A percentile compares a stretch with the other conserved stretches of the same genome.
Conservation (phyloP, 2,329 filamentous ascomycete species). For the Aspergillus sp. region DNA sequence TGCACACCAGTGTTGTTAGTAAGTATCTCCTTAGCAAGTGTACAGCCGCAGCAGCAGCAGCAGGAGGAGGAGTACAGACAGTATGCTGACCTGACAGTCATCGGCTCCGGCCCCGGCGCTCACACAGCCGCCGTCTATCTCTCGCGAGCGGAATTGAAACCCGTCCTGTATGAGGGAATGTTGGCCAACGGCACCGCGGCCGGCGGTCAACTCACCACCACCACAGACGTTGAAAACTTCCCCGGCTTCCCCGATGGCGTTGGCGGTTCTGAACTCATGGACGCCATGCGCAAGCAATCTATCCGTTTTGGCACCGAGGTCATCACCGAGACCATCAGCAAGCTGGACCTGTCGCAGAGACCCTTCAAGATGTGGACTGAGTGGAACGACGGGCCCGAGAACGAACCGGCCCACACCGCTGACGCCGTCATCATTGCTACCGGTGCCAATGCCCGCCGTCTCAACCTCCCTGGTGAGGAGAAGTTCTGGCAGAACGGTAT, state of each 20-base stretch:
- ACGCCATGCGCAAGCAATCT: slow-evolving; percentile 87
- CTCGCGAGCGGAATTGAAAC: slow-evolving; percentile 85
- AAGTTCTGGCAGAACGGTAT: slow-evolving; percentile 97
- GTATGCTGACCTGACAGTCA: slow-evolving; percentile 44
- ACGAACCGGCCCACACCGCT: slow-evolving; percentile 68
- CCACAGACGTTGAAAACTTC: slow-evolving; percentile 97
- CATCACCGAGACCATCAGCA: slow-evolving; percentile 83
- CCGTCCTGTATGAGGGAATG: slow-evolving; percentile 95
- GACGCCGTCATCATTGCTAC: slow-evolving; percentile 92
- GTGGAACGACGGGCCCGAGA: slow-evolving; percentile 63
- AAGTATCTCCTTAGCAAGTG: slow-evolving; percentile 36
- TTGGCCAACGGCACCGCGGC: slow-evolving; percentile 94
- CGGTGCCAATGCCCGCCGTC: slow-evolving; percentile 78
- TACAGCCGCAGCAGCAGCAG: too few species aligned
- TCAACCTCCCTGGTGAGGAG: slow-evolving; percentile 79
- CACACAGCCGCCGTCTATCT: slow-evolving; percentile 97
- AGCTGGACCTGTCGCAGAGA: slow-evolving; percentile 70
- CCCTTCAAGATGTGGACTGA: slow-evolving; percentile 95
- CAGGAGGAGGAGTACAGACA: background rate
- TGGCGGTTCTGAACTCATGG: slow-evolving; percentile 84
- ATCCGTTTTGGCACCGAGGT: slow-evolving; percentile 87
- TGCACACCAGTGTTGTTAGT: slow-evolving; percentile 92
- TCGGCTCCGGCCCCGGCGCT: slow-evolving; percentile 92
- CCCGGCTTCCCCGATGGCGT: slow-evolving; percentile 88
- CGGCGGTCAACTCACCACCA: slow-evolving; percentile 94